Conservation (phyloP, 2,329 filamentous ascomycete species). For the Colletotrichum tabaci region DNA sequence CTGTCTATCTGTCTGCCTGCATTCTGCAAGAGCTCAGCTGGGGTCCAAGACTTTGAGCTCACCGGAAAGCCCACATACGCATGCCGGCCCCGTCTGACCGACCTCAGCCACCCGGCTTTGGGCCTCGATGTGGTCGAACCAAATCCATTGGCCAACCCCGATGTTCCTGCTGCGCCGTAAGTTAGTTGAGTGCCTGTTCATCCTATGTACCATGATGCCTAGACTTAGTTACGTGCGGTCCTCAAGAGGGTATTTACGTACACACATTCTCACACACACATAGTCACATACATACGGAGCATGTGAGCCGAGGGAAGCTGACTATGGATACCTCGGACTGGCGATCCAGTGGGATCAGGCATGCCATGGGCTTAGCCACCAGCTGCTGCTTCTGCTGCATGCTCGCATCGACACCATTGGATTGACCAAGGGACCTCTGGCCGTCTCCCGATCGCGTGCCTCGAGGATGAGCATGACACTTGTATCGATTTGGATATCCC, state of each 20-base stretch:
- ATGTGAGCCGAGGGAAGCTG: neutral
- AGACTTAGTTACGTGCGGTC: neutral
- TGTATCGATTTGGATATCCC: neutral
- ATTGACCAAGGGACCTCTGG: neutral
- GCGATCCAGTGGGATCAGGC: neutral
- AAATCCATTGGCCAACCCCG: neutral
- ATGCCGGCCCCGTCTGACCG: constrained; percentile 1
- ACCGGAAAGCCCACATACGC: neutral
- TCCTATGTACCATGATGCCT: neutral
- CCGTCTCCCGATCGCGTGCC: neutral
- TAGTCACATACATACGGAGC: too few species aligned
- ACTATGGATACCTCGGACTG: neutral
- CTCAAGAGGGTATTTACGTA: neutral
- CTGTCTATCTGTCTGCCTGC: too few species aligned
- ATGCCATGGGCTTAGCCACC: neutral
- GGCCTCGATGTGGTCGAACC: neutral
- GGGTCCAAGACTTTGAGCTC: neutral
- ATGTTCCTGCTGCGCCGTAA: constrained; percentile 32
- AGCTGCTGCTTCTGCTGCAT: neutral
- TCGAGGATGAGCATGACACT: neutral
- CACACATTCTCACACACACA: too few species aligned
- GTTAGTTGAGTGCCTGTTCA: neutral
- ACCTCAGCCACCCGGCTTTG: constrained; percentile 19
- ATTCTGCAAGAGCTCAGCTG: neutral
- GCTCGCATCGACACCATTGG: neutral